These are phyloP conservation scores for Thelonectria discophora DNA, from an alignment of 2,329 filamentous ascomycete species.

Conservation along the genomic window DNA sequence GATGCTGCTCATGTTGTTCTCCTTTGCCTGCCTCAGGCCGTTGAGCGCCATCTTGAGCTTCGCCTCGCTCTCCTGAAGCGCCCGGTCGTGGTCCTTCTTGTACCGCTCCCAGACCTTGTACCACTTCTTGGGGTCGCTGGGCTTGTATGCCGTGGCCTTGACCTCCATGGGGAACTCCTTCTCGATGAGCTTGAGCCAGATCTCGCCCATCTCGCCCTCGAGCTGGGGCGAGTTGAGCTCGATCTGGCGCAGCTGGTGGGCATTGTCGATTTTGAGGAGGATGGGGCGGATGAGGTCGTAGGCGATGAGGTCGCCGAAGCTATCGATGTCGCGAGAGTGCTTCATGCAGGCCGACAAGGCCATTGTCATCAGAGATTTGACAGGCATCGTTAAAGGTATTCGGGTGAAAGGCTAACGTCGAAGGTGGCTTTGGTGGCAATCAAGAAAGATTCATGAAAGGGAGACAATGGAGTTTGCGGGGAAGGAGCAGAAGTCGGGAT, in stretches of 20 bases:
- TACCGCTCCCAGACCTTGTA: constrained; percentile 79
- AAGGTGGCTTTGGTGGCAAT: constrained; percentile 1
- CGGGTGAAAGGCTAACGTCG: neutral
- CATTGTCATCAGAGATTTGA: constrained; percentile 61
- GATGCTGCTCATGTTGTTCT: constrained; percentile 65
- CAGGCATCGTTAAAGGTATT: constrained; percentile 46
- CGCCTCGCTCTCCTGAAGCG: constrained; percentile 67
- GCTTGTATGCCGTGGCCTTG: constrained; percentile 69
- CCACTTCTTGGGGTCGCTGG: constrained; percentile 76
- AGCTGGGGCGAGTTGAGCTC: constrained; percentile 83
- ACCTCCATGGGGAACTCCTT: constrained; percentile 75
- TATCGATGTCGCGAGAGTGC: constrained; percentile 66
- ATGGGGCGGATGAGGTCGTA: constrained; percentile 71
- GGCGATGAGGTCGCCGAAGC: constrained; percentile 76
- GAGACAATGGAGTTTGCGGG: too few relatives aligned
- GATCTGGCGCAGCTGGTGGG: constrained; percentile 77
- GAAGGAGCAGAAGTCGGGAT: neutral
- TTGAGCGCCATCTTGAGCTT: constrained; percentile 66
- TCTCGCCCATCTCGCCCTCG: constrained; percentile 70
- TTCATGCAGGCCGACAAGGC: constrained; percentile 61
- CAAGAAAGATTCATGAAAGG: neutral
- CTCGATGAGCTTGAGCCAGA: constrained; percentile 83
- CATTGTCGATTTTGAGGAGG: constrained; percentile 75
- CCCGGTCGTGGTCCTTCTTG: constrained; percentile 64
- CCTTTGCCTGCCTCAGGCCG: constrained; percentile 65